A percentile compares a stretch with the other conserved stretches of the same genome.
Evolutionary conservation across 768 basidiomycete species (phyloP).

Genomic region (Lactarius sanguifluus): DNA sequence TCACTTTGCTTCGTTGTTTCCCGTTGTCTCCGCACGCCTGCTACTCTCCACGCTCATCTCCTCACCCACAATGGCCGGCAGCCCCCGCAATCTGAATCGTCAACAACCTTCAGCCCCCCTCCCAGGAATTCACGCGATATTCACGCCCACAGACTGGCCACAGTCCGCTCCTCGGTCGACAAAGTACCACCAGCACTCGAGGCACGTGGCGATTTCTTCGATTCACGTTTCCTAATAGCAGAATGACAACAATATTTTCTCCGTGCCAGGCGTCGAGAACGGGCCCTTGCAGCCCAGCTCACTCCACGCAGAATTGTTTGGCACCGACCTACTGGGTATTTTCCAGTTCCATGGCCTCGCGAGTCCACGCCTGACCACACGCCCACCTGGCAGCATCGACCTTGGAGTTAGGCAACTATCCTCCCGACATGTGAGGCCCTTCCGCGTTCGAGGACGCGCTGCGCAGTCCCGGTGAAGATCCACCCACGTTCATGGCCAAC

Average conservation of each 20-base stretch:
- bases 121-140: no score
- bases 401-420: conserved; percentile 14
- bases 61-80: no score
- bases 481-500: conserved; percentile 9
- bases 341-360: conserved; percentile 2
- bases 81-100: no score
- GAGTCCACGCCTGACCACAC: conserved; percentile 5
- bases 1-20: no score
- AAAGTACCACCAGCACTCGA: neutral
- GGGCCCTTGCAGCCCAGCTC: neutral
- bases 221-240: neutral
- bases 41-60: no score
- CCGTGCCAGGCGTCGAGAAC: conserved; percentile 4
- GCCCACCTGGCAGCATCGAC: conserved; percentile 15
- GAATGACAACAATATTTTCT: conserved; percentile 2
- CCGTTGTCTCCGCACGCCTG: no score
- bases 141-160: neutral
- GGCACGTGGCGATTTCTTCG: conserved; percentile 11
- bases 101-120: no score
- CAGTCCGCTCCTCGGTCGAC: neutral
- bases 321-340: neutral
- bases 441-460: neutral
- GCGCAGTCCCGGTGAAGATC: conserved; percentile 4
- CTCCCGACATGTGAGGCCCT: conserved; percentile 10
- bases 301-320: neutral